These are phyloP conservation scores for Hypoxylon sp. DNA, from an alignment of 2,329 filamentous ascomycete genomes.

Conservation along the genomic window DNA sequence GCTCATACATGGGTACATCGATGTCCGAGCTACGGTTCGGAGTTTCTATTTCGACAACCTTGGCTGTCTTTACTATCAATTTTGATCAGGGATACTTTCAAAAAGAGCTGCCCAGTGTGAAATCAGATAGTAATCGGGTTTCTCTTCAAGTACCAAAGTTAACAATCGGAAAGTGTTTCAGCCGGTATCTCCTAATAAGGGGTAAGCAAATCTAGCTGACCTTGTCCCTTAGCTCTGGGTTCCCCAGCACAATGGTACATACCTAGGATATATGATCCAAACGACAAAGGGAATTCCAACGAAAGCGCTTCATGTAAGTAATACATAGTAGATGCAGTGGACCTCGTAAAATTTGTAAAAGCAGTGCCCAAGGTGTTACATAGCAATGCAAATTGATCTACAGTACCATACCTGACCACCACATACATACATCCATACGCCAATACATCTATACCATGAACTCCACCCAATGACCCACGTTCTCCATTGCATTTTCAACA, in stretches of 20 bases:
- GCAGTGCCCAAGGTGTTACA: not conserved
- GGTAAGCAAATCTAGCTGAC: not conserved
- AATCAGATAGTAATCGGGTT: not conserved
- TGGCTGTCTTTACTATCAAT: constrained; percentile 5
- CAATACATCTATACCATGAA: not conserved
- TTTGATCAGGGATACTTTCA: constrained; percentile 16
- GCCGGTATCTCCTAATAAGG: not conserved
- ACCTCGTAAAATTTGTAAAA: not conserved
- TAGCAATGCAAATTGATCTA: not conserved
- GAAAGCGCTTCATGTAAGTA: constrained; percentile 13
- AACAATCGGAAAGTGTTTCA: not conserved
- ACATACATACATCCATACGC: not conserved
- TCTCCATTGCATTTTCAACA: not conserved
- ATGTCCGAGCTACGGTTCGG: constrained; percentile 37
- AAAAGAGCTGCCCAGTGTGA: not conserved
- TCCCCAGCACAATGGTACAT: not conserved
- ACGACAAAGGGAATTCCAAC: constrained; percentile 11
- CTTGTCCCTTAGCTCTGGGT: not conserved
- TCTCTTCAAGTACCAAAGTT: constrained; percentile 5
- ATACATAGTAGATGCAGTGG: not conserved
- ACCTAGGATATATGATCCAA: not conserved
- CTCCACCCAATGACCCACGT: not conserved
- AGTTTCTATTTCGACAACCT: constrained; percentile 22
- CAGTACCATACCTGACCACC: not conserved
- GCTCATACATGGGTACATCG: not conserved